Base-by-base conservation (phyloP, 1,139 yeast species). In the Candida sanyaensis region DNA sequence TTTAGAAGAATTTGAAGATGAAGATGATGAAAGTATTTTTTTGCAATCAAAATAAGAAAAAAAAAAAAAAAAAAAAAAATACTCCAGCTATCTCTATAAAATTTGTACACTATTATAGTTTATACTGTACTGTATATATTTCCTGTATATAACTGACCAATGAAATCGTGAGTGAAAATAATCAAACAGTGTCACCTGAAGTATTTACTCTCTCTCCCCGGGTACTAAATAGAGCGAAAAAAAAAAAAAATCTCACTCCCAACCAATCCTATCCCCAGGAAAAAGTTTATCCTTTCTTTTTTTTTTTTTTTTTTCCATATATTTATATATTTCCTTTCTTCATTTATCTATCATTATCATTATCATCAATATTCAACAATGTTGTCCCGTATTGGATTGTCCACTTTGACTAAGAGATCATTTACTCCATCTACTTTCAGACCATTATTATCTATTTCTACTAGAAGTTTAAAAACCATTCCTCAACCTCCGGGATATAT, bases 401-500 rank as follows among this genome's bases (percentile, higher is more conserved):
- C 55, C 50, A 54, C 36, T 6, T 43, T 41, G 30, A 29, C 41
- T 36, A 46, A 42, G 43, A 34, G 34, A 39, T 10, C 47, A 24
- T 24, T 36, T 9, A 30, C 37, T 12, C 26, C 34, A 12, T 13
- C 56, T 13, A 44, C 53, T 34, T 24, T 36, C 29, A 33, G 36
- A 32, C 24, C 47, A 38, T 29, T 39, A 12, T 42, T 38, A 28
- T 26, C 30, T 10, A 13, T 56, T 12, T 43, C 53, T 30, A 50
- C 59, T 21, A 63, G 70, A 55, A 68, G 69, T 21, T 53, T 65
- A 45, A 66, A 67, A 52, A 65, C 68, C 42, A 83, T 75, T 50
- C 78, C 78, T 43, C 88, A 86, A 65, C 91, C 92, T 37, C 88
- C 93, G 49, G 91, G 93, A 38, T 73, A 79, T 63, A 79, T 87